phyloP scores from a whole-genome alignment of 1,284 basidiomycete genomes.

The Tausonia pullulans region DNA sequence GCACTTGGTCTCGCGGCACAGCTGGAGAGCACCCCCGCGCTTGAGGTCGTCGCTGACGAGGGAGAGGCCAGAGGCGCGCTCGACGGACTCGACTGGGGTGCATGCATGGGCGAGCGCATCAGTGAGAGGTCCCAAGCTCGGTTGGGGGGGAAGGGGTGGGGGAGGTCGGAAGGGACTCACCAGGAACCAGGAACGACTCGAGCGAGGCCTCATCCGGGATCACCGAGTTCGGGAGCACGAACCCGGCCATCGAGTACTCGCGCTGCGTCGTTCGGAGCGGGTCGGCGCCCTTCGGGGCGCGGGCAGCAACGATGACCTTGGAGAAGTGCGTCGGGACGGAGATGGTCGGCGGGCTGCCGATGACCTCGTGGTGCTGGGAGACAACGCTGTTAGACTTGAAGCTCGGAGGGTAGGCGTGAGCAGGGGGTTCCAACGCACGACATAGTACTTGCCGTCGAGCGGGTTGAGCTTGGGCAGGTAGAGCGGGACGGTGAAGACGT shows the following conservation, averaged over 20 bases:
- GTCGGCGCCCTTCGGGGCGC: conserved; percentile 25
- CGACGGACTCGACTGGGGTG: conserved; percentile 68
- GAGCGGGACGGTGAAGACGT: conserved; percentile 95
- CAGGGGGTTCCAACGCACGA: conserved; percentile 47
- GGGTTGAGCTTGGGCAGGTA: conserved; percentile 75
- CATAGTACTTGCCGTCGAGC: conserved; percentile 80
- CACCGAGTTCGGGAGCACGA: conserved; percentile 79
- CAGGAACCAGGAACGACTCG: conserved; percentile 65
- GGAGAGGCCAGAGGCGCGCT: conserved; percentile 77
- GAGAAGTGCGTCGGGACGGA: conserved; percentile 97
- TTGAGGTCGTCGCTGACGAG: conserved; percentile 82
- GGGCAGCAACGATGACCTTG: conserved; percentile 78
- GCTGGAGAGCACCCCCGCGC: conserved; percentile 55
- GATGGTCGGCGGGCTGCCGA: conserved; percentile 79
- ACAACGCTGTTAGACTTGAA: neutral
- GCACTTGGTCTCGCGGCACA: conserved; percentile 78
- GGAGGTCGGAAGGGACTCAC: conserved; percentile 39
- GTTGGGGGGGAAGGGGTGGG: neutral
- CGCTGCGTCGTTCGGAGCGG: conserved; percentile 35
- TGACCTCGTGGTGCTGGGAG: conserved; percentile 74
- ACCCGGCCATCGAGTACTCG: conserved; percentile 80
- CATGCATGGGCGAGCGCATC: neutral
- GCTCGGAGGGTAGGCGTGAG: neutral
- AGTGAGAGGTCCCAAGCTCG: conserved; percentile 1
- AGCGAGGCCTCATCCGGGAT: conserved; percentile 76